Evolutionary conservation across 805 yeast species (phyloP).

Genomic region (Kodamaea jinghongensis): DNA sequence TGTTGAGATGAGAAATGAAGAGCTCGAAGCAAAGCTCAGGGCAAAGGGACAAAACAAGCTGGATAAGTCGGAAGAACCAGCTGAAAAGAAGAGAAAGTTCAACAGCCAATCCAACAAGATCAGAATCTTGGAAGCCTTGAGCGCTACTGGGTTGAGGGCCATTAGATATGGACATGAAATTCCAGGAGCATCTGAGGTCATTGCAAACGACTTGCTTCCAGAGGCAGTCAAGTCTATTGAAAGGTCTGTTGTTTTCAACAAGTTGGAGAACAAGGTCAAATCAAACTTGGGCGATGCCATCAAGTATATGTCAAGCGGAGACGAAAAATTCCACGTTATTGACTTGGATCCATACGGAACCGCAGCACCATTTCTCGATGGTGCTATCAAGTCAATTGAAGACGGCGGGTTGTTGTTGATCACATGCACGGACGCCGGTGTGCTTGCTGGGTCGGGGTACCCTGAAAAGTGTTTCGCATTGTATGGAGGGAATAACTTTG

Average conservation of each 20-base stretch:
- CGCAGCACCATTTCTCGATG: constrained; percentile 92
- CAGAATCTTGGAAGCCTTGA: constrained; percentile 79
- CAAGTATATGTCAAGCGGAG: constrained; percentile 59
- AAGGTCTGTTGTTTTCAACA: constrained; percentile 67
- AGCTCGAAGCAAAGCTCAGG: constrained; percentile 26
- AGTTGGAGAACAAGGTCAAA: constrained; percentile 52
- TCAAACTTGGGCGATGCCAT: constrained; percentile 91
- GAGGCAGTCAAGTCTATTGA: constrained; percentile 83
- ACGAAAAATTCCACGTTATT: constrained; percentile 68
- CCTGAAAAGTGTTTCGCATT: constrained; percentile 95
- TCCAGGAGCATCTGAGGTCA: constrained; percentile 65
- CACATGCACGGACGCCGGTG: constrained; percentile 96
- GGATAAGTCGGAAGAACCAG: constrained; percentile 6
- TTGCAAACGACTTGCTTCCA: constrained; percentile 87
- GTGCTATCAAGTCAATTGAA: constrained; percentile 79
- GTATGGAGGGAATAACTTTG: constrained; percentile 89
- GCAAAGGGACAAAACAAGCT: constrained; percentile 16
- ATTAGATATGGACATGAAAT: constrained; percentile 91
- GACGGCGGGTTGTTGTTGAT: constrained; percentile 85
- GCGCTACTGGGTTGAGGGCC: constrained; percentile 95
- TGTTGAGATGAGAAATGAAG: constrained; percentile 57
- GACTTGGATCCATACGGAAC: constrained; percentile 98
- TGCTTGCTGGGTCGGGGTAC: constrained; percentile 91
- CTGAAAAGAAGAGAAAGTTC: constrained; percentile 14
- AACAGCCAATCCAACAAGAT: constrained; percentile 26